These are phyloP conservation scores for Scheffersomyces ergatensis DNA, from an alignment of 805 yeast genomes.

Conservation along the genomic window DNA sequence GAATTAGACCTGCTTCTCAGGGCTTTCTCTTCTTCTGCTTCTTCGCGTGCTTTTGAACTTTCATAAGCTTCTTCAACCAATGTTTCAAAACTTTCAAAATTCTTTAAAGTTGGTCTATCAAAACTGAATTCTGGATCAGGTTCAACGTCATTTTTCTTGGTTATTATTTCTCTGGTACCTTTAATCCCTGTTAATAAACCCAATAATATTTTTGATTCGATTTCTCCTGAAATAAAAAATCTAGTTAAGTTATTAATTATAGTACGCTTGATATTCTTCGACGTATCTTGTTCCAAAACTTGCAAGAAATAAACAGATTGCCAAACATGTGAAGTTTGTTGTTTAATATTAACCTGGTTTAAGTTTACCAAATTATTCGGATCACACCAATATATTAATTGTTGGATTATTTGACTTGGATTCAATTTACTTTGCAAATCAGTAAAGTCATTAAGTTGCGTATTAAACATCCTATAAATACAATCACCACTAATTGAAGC, in stretches of 20 bases:
- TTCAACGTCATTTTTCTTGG: constrained; percentile 9
- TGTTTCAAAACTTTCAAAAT: constrained; percentile 28
- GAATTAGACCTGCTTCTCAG: constrained; percentile 5
- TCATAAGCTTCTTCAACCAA: constrained; percentile 19
- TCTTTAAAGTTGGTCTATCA: constrained; percentile 28
- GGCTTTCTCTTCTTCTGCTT: constrained; percentile 2
- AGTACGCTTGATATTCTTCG: constrained; percentile 51
- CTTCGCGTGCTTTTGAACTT: constrained; percentile 22
- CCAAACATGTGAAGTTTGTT: constrained; percentile 53
- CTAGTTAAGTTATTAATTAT: constrained; percentile 51
- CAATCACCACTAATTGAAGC: constrained; percentile 66
- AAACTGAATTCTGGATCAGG: constrained; percentile 27
- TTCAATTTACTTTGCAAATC: constrained; percentile 15
- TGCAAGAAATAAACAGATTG: constrained; percentile 55
- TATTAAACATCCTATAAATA: constrained; percentile 51
- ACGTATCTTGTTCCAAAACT: constrained; percentile 48
- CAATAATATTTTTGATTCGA: constrained; percentile 26
- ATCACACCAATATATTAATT: constrained; percentile 81
- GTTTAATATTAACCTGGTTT: constrained; percentile 35
- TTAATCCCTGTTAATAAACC: constrained; percentile 33
- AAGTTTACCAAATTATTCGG: constrained; percentile 62
- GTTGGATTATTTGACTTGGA: constrained; percentile 59
- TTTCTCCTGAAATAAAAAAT: constrained; percentile 30
- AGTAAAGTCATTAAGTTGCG: constrained; percentile 14
- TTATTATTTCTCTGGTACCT: constrained; percentile 28